Evolutionary conservation across 441 rosid species (phyloP), one percentile per base, ranked within the genome.

Genomic region (Theobroma grandiflorum): DNA sequence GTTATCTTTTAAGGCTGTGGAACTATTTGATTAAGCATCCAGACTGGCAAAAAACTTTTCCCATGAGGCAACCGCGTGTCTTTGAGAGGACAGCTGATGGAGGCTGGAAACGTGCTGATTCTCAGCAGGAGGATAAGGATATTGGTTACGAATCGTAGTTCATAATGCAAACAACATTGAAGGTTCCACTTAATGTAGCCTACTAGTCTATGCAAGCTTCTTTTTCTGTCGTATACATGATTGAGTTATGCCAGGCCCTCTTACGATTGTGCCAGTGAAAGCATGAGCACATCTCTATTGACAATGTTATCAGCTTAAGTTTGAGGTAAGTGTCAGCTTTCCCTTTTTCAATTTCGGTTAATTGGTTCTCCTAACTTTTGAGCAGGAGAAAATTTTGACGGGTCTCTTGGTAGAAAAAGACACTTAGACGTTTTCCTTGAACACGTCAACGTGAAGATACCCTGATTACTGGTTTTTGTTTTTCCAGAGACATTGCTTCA

Each of bases 11-110:
- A 6, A 95, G 99, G 93, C 26, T 72, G 75, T 91, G 95, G 91
- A 81, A 89, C 16, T 90, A 94, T 81, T 66, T 92, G 78, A 84
- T 91, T 1, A 75, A 66, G 47, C 78, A 91, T 74, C 97, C 98
- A 37, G 88, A 87, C 14, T 95, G 99, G 96, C 66, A 15, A 59
- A 77, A 77, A 74, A 87, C 93, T 0, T 94, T 94, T 85, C 96
- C 93, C 1, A 63, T 3, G 83, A 84, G 75, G 84, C 91, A 81
- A 81, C 89, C 95, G 1, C 93, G 90, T 26, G 77, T 90, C 57
- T 93, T 95, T 67, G 89, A 87, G 80, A 89, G 98, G 86, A 85
- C 80, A 7, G 79, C 73, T 6, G 78, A 81, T 59, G 98, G 95
- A 73, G 82, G 78, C 75, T 94, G 99, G 98, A 86, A 65, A 74